Evolutionary conservation across 1,284 basidiomycete species (phyloP).

Genomic region (Tylopilus orsonianus): DNA sequence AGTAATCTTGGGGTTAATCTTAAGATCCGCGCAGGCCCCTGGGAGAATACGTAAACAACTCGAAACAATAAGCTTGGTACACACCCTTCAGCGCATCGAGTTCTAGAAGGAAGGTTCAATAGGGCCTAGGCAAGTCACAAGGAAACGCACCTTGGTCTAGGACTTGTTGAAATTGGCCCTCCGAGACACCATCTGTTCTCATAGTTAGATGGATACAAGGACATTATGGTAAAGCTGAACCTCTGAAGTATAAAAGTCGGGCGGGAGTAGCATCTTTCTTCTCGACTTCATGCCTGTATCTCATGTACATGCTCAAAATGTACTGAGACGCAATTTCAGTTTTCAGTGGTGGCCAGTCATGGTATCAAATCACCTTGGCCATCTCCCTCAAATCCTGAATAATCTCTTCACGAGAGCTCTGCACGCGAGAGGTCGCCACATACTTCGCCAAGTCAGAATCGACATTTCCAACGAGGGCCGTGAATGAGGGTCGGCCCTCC

Average conservation of each 20-base stretch:
- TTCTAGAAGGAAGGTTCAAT: constrained; percentile 39
- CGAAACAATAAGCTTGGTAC: constrained; percentile 11
- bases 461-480: constrained; percentile 71
- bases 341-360: neutral
- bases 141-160: constrained; percentile 50
- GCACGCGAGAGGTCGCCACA: constrained; percentile 57
- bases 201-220: constrained; percentile 5
- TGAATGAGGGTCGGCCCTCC: constrained; percentile 71
- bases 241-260: constrained; percentile 74
- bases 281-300: constrained; percentile 53
- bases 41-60: constrained; percentile 14
- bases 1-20: constrained; percentile 66
- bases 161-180: constrained; percentile 75
- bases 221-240: constrained; percentile 36
- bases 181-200: constrained; percentile 71
- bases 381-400: constrained; percentile 68
- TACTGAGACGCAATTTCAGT: constrained; percentile 38
- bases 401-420: constrained; percentile 69
- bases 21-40: constrained; percentile 58
- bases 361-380: constrained; percentile 43
- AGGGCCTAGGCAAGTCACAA: neutral
- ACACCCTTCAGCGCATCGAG: constrained; percentile 56
- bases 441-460: constrained; percentile 63
- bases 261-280: constrained; percentile 53
- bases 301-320: constrained; percentile 53